Percentiles rank a stretch among this genome's conserved stretches.
Evolutionary conservation across 306 rosid genomes (phyloP).

Genomic region (Pyrus betulifolia): DNA sequence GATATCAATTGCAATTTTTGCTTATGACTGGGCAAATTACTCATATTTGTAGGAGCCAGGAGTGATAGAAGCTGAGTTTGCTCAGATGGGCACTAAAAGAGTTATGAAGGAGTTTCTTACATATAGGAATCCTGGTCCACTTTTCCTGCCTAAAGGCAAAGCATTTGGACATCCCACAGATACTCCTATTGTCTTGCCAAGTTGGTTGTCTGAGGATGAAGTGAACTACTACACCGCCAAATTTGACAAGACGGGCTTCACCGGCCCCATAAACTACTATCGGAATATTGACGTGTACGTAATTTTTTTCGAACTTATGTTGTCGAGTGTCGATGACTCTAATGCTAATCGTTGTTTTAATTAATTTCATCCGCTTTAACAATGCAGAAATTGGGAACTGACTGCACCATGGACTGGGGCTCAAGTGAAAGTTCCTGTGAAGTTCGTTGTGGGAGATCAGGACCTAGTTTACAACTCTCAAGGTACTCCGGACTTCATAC

Average conservation of each 20-base stretch:
- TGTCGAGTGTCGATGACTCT: not conserved
- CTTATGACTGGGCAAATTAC: not conserved
- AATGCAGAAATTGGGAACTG: conserved; percentile 67
- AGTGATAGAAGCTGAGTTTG: conserved; percentile 63
- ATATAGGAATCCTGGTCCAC: conserved; percentile 38
- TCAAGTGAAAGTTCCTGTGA: conserved; percentile 51
- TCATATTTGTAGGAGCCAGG: conserved; percentile 41
- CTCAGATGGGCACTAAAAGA: conserved; percentile 37
- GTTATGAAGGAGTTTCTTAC: conserved; percentile 45
- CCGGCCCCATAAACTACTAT: conserved; percentile 63
- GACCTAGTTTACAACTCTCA: conserved; percentile 52
- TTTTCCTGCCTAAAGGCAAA: conserved; percentile 43
- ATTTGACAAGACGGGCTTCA: conserved; percentile 59
- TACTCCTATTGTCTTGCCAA: conserved; percentile 40
- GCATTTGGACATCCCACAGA: conserved; percentile 29
- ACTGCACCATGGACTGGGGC: conserved; percentile 60
- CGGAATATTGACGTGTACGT: conserved; percentile 54
- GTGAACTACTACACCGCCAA: conserved; percentile 42
- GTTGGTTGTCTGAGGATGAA: conserved; percentile 76
- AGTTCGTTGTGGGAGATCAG: conserved; percentile 64
- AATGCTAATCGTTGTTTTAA: not conserved
- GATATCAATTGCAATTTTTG: no score
- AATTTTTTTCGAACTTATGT: not conserved
- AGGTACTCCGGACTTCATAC: conserved; percentile 51
- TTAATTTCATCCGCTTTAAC: not conserved